These are phyloP conservation scores for Rubus idaeus DNA, from an alignment of 306 rosid species.

Conservation along the genomic window DNA sequence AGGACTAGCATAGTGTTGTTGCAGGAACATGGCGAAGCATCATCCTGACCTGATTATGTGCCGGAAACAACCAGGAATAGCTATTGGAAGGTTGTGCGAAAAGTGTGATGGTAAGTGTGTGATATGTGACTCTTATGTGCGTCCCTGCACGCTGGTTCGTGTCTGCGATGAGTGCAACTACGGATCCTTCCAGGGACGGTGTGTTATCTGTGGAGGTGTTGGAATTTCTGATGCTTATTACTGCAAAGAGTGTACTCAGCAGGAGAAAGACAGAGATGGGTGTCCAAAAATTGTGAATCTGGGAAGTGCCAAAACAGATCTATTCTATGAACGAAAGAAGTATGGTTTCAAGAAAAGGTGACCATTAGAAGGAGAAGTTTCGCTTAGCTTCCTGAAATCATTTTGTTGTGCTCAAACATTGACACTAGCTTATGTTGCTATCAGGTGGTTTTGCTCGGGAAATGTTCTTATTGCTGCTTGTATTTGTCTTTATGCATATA, in stretches of 20 bases:
- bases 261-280: constrained; percentile 98
- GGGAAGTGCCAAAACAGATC: constrained; percentile 88
- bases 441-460: not conserved
- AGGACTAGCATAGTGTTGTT: not conserved
- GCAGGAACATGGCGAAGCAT: constrained; percentile 71
- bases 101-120: constrained; percentile 92
- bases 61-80: constrained; percentile 92
- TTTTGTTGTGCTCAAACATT: not conserved
- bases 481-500: not conserved
- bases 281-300: constrained; percentile 93
- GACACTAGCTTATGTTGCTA: not conserved
- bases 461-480: not conserved
- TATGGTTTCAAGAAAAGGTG: constrained; percentile 95
- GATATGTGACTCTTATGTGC: constrained; percentile 83
- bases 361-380: constrained; percentile 3
- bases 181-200: constrained; percentile 79
- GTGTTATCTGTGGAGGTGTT: constrained; percentile 93
- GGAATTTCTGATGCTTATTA: constrained; percentile 95
- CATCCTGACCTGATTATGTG: constrained; percentile 96
- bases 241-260: constrained; percentile 98
- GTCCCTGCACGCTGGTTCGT: constrained; percentile 87
- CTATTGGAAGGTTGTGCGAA: constrained; percentile 79
- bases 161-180: constrained; percentile 90
- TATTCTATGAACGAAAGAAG: constrained; percentile 88
- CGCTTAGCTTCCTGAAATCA: not conserved